Evolutionary conservation across 129 eudicot species (phyloP), one percentile per base, ranked within the genome.

Genomic region (Silybum marianum): DNA sequence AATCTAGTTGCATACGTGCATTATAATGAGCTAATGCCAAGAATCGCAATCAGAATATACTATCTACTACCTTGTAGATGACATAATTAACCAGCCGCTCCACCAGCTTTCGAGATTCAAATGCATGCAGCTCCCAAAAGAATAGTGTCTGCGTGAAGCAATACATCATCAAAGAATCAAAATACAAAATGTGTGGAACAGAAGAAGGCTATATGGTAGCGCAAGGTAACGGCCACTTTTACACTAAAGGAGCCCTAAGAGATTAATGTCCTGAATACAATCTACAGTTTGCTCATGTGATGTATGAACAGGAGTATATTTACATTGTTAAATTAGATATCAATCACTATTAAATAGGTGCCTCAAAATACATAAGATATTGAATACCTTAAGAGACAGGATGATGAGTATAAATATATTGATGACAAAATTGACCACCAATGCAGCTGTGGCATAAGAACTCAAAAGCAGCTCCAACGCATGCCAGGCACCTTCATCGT

Each of bases 381-480:
- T 60, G 72, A 38, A 58, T 85, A 95, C 98, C 97, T 95, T 95
- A 23, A 95, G 88, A 82, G 84, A 84, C 86, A 95, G 73, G 78
- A 90, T 76, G 71, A 80, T 78, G 83, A 90, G 87, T 69, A 95
- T 72, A 88, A 85, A 86, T n/a, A 89, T 75, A 82, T 92, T 90
- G 83, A 90, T 72, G 10, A 73, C 85, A 83, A 88, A 86, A 90
- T 76, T 75, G 76, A 83, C 89, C 82, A 85, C 87, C 89, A 95
- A 81, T 4, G 95, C 85, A 74, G 89, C 76, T 28, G 94, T 86
- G 60, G 93, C 81, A 80, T 87, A 85, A 76, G 98, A 92, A 82
- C 88, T 82, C 81, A 88, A 82, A 63, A 90, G 79, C 70, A 83
- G 86, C 80, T 95, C 96, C 73, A 90, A 7, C 4, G 86, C 89